Percentiles rank a stretch among this genome's conserved stretches.
These are phyloP conservation scores for Fusarium tuaranense DNA, from an alignment of 2,329 filamentous ascomycete genomes.

Conservation along the genomic window DNA sequence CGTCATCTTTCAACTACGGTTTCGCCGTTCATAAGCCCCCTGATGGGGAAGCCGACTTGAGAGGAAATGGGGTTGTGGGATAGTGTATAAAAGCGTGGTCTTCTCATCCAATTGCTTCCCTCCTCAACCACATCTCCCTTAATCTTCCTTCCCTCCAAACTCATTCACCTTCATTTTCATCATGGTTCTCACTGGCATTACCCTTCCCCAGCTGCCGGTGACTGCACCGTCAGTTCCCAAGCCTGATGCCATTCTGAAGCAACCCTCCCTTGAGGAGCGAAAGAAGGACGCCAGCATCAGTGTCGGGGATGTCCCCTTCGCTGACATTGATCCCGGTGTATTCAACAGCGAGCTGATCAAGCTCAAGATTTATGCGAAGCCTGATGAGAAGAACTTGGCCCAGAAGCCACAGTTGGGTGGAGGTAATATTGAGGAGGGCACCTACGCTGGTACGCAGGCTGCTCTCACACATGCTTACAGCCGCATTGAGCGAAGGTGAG, in stretches of 20 bases:
- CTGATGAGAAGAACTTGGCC: constrained; percentile 39
- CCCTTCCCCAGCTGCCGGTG: constrained; percentile 12
- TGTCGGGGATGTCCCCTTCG: constrained; percentile 44
- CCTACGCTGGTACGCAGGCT: constrained; percentile 50
- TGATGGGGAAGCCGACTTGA: not conserved
- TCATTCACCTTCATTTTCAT: not conserved
- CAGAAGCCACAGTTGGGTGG: constrained; percentile 38
- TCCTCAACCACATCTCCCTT: not conserved
- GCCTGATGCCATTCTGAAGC: constrained; percentile 42
- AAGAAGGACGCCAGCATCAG: constrained; percentile 39
- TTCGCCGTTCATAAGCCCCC: not conserved
- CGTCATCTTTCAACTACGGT: not conserved
- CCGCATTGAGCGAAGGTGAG: constrained; percentile 51
- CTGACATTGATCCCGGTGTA: constrained; percentile 50
- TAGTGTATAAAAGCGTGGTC: not conserved
- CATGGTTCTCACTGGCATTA: constrained; percentile 5
- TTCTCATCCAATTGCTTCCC: not conserved
- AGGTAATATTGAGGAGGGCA: constrained; percentile 47
- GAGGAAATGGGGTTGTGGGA: not conserved
- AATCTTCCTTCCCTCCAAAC: not conserved
- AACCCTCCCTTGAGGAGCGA: constrained; percentile 41
- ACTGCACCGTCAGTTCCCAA: not conserved
- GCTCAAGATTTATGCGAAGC: constrained; percentile 43
- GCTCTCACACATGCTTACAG: constrained; percentile 50
- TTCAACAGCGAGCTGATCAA: constrained; percentile 49